phyloP scores from a whole-genome alignment of 1,284 basidiomycete genomes.

The Pascua guehoae region DNA sequence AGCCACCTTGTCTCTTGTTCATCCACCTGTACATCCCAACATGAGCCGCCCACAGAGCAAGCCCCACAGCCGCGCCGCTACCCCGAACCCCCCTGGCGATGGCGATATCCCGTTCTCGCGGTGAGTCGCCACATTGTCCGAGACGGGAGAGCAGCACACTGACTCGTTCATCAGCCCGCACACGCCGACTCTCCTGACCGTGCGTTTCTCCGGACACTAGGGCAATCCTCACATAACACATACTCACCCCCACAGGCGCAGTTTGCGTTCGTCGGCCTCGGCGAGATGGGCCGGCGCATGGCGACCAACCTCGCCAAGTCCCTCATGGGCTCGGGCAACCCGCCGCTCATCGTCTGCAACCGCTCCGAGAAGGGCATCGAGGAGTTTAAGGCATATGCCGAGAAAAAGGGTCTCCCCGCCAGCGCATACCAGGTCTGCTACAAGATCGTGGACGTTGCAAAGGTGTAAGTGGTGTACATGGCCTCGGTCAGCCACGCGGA shows the following conservation, averaged over 20 bases:
- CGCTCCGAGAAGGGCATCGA: conserved; percentile 34
- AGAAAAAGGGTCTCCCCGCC: conserved; percentile 26
- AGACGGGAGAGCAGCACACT: neutral
- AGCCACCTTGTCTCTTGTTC: no score
- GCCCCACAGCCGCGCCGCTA: no score
- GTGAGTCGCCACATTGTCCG: conserved; percentile 18
- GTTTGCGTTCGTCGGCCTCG: conserved; percentile 48
- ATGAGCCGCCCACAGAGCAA: conserved; percentile 1
- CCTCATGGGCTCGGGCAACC: conserved; percentile 22
- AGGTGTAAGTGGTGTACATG: conserved; percentile 28
- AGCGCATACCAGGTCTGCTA: conserved; percentile 33
- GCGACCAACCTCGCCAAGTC: conserved; percentile 46
- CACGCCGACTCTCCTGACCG: conserved; percentile 25
- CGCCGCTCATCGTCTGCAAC: conserved; percentile 49
- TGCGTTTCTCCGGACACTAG: neutral
- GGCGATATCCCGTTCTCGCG: conserved; percentile 42
- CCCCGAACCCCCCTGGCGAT: no score
- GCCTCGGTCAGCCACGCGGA: neutral
- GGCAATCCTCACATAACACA: neutral
- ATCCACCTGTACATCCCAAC: neutral
- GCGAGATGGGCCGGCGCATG: conserved; percentile 49
- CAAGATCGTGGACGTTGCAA: conserved; percentile 41
- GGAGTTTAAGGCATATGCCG: conserved; percentile 38
- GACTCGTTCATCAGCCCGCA: conserved; percentile 28
- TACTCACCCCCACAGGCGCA: conserved; percentile 16